Conservation (phyloP, 2,329 filamentous ascomycete species). For the Fusarium pseudocircinatum region DNA sequence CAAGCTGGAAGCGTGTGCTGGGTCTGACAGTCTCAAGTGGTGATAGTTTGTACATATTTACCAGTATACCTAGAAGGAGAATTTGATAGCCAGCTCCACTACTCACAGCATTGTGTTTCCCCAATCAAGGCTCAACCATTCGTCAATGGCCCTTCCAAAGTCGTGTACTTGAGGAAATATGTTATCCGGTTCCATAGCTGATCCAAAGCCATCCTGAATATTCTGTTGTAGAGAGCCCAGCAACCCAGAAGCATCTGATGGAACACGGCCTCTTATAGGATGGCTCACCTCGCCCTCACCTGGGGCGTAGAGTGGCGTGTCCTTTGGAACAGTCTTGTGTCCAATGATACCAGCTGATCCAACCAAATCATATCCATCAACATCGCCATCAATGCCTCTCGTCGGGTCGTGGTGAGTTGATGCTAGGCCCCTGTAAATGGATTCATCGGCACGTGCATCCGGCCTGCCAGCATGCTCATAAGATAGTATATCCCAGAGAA, state of each 20-base stretch:
- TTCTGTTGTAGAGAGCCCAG: background rate
- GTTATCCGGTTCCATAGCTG: background rate
- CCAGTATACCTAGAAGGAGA: fast-evolving
- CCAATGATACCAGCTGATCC: background rate
- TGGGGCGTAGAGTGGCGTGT: background rate
- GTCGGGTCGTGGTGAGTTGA: background rate
- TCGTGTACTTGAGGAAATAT: background rate
- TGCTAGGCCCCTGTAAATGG: background rate
- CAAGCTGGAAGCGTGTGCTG: background rate
- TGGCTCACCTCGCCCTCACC: background rate
- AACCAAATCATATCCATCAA: background rate
- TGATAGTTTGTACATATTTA: background rate
- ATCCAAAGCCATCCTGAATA: background rate
- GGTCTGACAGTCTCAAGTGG: background rate
- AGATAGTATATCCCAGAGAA: background rate
- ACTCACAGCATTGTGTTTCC: background rate
- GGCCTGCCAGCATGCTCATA: background rate
- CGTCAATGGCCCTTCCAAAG: background rate
- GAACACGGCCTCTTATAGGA: background rate
- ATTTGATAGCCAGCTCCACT: background rate
- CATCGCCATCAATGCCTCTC: background rate
- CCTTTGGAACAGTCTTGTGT: background rate
- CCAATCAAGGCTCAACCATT: constrained; percentile 1
- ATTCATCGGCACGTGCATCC: background rate
- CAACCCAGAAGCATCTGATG: background rate